Conservation (phyloP, 2,329 filamentous ascomycete species). For the Nannizzia gypsea region DNA sequence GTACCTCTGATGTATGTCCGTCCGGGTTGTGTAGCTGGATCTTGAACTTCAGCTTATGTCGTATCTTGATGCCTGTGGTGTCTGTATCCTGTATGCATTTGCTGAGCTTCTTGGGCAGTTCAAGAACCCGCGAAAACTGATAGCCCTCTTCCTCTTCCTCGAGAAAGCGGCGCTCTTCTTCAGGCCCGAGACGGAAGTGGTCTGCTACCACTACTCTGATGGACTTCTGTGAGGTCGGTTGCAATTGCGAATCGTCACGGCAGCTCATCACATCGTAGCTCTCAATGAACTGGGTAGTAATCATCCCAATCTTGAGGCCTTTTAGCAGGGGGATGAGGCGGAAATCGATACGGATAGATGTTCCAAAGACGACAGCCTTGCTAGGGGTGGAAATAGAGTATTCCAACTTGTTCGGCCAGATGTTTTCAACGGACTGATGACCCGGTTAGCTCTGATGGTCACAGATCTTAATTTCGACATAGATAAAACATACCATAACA, state of each 20-base stretch:
- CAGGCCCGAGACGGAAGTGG: conserved; percentile 58
- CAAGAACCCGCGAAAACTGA: conserved; percentile 46
- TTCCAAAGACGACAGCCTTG: conserved; percentile 89
- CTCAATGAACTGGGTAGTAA: conserved; percentile 71
- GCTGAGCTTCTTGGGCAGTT: conserved; percentile 69
- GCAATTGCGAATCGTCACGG: conserved; percentile 34
- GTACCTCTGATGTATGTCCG: conserved; percentile 79
- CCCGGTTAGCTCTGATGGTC: neutral
- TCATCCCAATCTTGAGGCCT: conserved; percentile 71
- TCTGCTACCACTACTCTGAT: conserved; percentile 55
- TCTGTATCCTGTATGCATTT: conserved; percentile 84
- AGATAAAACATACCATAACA: conserved; percentile 52
- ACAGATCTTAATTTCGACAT: neutral
- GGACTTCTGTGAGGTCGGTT: conserved; percentile 43
- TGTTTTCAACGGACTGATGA: conserved; percentile 63
- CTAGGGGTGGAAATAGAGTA: conserved; percentile 89
- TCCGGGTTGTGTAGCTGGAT: conserved; percentile 90
- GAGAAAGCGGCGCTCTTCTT: conserved; percentile 44
- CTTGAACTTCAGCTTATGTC: conserved; percentile 84
- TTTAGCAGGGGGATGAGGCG: conserved; percentile 80
- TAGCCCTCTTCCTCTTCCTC: conserved; percentile 50
- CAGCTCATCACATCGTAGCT: conserved; percentile 53
- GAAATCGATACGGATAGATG: conserved; percentile 72
- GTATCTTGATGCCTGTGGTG: conserved; percentile 75
- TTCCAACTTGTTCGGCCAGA: conserved; percentile 95